These are phyloP conservation scores for Beauveria rudraprayagi DNA, from an alignment of 2,329 filamentous ascomycete genomes.

Conservation along the genomic window DNA sequence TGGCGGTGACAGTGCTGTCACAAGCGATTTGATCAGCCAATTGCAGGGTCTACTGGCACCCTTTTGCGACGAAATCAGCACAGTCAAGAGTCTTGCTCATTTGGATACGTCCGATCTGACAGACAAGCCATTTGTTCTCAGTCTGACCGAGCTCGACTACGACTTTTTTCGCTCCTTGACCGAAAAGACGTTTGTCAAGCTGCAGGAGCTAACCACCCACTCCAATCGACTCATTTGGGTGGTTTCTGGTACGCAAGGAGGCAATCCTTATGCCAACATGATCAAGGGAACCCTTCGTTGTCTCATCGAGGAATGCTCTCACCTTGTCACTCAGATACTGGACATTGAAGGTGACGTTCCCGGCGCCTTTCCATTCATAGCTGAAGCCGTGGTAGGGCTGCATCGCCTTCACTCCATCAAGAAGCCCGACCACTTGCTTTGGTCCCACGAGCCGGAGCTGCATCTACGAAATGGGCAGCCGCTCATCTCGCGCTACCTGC, in stretches of 20 bases:
- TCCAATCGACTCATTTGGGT: neutral
- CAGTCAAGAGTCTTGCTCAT: neutral
- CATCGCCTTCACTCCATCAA: neutral
- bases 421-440: neutral
- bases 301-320: neutral
- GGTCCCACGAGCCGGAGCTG: neutral
- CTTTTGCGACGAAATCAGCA: neutral
- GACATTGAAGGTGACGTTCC: neutral
- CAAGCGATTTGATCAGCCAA: neutral
- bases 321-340: neutral
- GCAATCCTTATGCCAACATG: conserved; percentile 3
- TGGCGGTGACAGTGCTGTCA: neutral
- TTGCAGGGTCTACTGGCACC: neutral
- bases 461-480: neutral
- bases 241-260: neutral
- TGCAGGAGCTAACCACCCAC: neutral
- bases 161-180: neutral
- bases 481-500: conserved; percentile 2
- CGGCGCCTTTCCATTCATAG: neutral
- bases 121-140: neutral
- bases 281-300: conserved; percentile 1
- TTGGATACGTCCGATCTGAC: neutral
- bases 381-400: neutral
- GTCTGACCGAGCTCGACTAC: neutral
- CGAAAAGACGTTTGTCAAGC: neutral